Conservation (phyloP, 768 basidiomycete genomes). For the Asterophora parasitica region DNA sequence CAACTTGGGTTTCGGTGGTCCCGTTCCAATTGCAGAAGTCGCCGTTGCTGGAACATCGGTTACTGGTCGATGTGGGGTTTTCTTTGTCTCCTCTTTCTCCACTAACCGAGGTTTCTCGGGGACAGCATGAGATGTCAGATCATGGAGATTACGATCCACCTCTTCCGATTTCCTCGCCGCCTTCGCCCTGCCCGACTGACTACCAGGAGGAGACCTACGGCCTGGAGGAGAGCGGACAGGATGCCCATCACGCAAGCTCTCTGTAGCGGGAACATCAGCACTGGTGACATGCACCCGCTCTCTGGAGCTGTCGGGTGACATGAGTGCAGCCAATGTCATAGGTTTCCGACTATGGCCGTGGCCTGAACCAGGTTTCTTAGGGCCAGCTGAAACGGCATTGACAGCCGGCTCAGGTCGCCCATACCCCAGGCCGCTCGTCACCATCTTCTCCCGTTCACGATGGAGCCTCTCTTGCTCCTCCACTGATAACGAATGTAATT, state of each 20-base stretch:
- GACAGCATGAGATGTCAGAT: conserved; percentile 7
- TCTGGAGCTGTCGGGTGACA: conserved; percentile 6
- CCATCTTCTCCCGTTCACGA: conserved; percentile 28
- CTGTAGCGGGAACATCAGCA: not conserved
- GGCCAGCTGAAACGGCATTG: conserved; percentile 16
- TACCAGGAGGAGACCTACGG: conserved; percentile 47
- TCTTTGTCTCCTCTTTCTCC: conserved; percentile 10
- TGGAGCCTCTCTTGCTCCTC: conserved; percentile 26
- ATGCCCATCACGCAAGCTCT: not conserved
- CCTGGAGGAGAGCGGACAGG: conserved; percentile 28
- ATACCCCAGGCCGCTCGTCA: conserved; percentile 28
- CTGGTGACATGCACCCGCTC: not conserved
- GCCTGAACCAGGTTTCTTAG: conserved; percentile 23
- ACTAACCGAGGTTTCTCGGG: conserved; percentile 6
- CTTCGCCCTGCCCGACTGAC: conserved; percentile 39
- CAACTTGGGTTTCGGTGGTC: conserved; percentile 10
- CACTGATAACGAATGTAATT: conserved; percentile 19
- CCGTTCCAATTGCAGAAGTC: not conserved
- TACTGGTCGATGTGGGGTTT: conserved; percentile 10
- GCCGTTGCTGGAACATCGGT: not conserved
- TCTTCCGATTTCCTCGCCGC: conserved; percentile 42
- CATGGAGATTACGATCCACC: conserved; percentile 15
- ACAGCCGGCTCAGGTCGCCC: conserved; percentile 24
- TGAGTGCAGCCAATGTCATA: conserved; percentile 10
- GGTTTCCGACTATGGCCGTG: conserved; percentile 15